Conservation (phyloP, 192 early-diverging fungal genomes). For the Dissophora globulifera region DNA sequence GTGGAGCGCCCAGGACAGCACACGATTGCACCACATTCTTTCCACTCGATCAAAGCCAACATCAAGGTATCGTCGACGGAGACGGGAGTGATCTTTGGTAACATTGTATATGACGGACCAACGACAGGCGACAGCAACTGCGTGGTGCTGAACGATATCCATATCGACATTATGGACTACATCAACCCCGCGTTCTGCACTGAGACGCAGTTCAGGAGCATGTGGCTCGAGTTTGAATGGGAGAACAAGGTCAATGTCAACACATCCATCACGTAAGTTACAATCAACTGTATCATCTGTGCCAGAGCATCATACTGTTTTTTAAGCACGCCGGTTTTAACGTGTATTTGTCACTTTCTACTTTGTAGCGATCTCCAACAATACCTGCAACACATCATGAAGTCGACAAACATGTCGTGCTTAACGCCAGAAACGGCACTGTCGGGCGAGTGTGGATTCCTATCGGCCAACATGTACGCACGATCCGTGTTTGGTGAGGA, state of each 20-base stretch:
- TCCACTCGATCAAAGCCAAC: constrained; percentile 95
- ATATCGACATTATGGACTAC: constrained; percentile 99
- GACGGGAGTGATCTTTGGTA: constrained; percentile 98
- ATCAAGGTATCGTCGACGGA: constrained; percentile 99
- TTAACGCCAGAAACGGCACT: constrained; percentile 93
- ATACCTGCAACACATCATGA: constrained; percentile 94
- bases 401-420: constrained; percentile 98
- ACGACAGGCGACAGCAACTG: constrained; percentile 89
- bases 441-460: constrained; percentile 94
- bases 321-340: no score
- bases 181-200: constrained; percentile 93
- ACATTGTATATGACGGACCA: constrained; percentile 98
- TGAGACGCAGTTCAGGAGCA: constrained; percentile 94
- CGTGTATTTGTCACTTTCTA: no score
- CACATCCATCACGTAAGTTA: constrained; percentile 86
- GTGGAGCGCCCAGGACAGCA: constrained; percentile 93
- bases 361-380: constrained; percentile 77
- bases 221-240: constrained; percentile 99
- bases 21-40: constrained; percentile 90
- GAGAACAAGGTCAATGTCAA: constrained; percentile 99
- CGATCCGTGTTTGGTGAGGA: constrained; percentile 98
- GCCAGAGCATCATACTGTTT: no score
- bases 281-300: neutral
- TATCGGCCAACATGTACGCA: constrained; percentile 98
- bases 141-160: constrained; percentile 97